A percentile compares a stretch with the other conserved stretches of the same genome.
Conservation (phyloP, 192 early-diverging fungal genomes). For the Gonapodya sp. region DNA sequence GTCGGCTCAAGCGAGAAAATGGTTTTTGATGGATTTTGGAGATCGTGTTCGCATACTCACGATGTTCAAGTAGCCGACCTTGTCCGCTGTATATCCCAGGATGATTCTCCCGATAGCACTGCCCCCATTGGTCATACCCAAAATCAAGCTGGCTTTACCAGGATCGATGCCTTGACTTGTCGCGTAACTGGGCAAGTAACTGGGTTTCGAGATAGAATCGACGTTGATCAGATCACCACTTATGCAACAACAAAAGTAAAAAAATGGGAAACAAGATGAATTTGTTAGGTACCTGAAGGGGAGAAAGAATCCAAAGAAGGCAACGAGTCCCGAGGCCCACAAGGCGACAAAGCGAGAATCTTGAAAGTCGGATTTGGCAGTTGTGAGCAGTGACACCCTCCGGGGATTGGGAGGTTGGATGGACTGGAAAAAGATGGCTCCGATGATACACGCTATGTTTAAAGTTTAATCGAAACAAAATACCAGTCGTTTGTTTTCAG, state of each 20-base stretch:
- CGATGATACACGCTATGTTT: not conserved
- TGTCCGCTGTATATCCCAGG: slow-evolving; percentile 52
- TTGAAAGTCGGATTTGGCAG: not conserved
- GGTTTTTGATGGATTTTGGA: no score
- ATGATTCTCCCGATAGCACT: slow-evolving; percentile 52
- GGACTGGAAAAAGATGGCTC: not conserved
- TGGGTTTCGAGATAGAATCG: not conserved
- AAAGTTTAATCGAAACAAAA: not conserved
- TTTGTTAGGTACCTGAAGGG: not conserved
- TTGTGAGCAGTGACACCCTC: not conserved
- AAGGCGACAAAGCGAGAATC: not conserved
- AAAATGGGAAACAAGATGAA: not conserved
- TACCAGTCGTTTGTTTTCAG: not conserved
- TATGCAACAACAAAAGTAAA: not conserved
- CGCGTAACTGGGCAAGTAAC: slow-evolving; percentile 23
- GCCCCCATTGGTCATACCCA: slow-evolving; percentile 58
- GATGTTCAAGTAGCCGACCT: slow-evolving; percentile 48
- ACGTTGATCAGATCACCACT: not conserved
- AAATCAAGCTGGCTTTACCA: slow-evolving; percentile 50
- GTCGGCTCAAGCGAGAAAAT: not conserved
- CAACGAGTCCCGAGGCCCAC: not conserved
- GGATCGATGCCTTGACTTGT: slow-evolving; percentile 44
- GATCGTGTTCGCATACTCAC: no score
- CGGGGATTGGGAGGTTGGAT: not conserved
- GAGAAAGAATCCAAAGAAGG: not conserved